phyloP scores from a whole-genome alignment of 192 early-diverging fungal genomes.

The Chytriomyces confervae region DNA sequence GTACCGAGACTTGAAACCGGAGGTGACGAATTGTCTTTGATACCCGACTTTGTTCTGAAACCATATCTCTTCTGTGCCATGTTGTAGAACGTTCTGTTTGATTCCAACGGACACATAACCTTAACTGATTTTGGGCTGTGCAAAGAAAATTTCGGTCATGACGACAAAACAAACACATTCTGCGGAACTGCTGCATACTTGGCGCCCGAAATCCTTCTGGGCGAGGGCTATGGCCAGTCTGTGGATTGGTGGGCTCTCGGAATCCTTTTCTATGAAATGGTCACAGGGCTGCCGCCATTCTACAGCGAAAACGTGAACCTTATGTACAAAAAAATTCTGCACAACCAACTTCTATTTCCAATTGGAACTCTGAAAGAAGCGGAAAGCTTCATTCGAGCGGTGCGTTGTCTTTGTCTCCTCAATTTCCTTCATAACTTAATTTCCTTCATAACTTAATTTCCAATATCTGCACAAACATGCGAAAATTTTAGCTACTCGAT shows the following conservation, averaged over 20 bases:
- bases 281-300: constrained; percentile 69
- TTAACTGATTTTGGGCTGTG: constrained; percentile 82
- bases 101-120: constrained; percentile 70
- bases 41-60: neutral
- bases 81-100: constrained; percentile 62
- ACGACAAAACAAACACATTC: constrained; percentile 59
- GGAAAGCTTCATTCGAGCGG: constrained; percentile 53
- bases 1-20: constrained; percentile 62
- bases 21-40: constrained; percentile 35
- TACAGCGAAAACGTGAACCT: constrained; percentile 60
- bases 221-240: constrained; percentile 70
- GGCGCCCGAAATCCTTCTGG: constrained; percentile 83
- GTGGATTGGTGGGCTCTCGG: constrained; percentile 88
- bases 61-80: neutral
- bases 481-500: constrained; percentile 57
- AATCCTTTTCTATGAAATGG: constrained; percentile 75
- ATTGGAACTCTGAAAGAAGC: constrained; percentile 50
- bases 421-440: neutral
- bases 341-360: constrained; percentile 60
- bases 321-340: constrained; percentile 66
- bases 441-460: neutral
- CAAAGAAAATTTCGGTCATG: constrained; percentile 62
- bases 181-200: constrained; percentile 64
- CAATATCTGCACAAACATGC: neutral
- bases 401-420: constrained; percentile 28